Evolutionary conservation across 768 basidiomycete genomes (phyloP), one percentile per base, ranked within the genome.

Genomic region (Suillus occidentalis): DNA sequence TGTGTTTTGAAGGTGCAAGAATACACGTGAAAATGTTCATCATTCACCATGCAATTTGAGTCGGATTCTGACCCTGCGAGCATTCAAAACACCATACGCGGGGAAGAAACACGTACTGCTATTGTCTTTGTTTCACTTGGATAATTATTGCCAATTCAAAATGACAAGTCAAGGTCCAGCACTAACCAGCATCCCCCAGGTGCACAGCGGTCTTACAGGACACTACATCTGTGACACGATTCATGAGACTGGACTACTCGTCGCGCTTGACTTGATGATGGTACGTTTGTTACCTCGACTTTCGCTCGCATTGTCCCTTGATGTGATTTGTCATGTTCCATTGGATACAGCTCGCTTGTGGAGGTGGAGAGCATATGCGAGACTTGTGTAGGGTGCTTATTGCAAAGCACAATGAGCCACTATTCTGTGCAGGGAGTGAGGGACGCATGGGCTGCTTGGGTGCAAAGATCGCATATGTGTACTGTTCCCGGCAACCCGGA

Each of bases 381-480:
- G 79, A 99, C 97, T 99, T 36, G 89, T 92, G 87, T 96, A 31
- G 95, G 94, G 6, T 93, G 94, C 72, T 94, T 91, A 42, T 81
- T 16, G 3, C 20, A 59, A 25, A 28, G 25, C 34, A 42, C 57
- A 12, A 42, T 18, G 16, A 18, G 10, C 10, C 18, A 20, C 16
- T 9, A 6, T 22, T 14, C 6, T 37, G 22, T 57, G 31, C 13
- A 20, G 22, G 56, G 7, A 57, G 34, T 7, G 34, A 8, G 34
- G 34, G 34, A 1, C n/a, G 36, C n/a, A 37, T 4, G 34, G 18
- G 55, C n/a, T 22, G n/a, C 36, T 36, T 5, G n/a, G 12, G 34
- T 22, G 36, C 8, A 6, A 12, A 36, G 20, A n/a, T 56, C 20
- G 9, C 10, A 20, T n/a, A 16, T 16, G 31, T 37, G n/a, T n/a